A percentile compares a stretch with the other conserved stretches of the same genome.
Conservation (phyloP, 495 filamentous ascomycete genomes). For the Penicillium cinerascens region DNA sequence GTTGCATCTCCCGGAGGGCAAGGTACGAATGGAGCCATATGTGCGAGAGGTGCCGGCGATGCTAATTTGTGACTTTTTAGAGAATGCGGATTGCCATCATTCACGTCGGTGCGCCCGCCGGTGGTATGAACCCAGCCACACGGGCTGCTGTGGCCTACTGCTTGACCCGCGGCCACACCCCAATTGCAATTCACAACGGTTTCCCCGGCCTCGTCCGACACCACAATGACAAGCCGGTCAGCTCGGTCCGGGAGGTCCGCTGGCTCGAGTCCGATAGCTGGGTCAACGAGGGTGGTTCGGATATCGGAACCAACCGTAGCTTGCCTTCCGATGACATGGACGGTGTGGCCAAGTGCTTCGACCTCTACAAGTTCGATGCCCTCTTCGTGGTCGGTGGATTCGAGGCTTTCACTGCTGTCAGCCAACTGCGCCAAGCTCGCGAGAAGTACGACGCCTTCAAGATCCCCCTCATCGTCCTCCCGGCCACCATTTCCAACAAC, state of each 20-base stretch:
- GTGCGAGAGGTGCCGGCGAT: too few species aligned
- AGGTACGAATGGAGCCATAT: too few species aligned
- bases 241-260: constrained; percentile 75
- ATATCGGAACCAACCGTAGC: constrained; percentile 96
- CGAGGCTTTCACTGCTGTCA: constrained; percentile 91
- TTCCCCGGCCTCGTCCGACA: constrained; percentile 94
- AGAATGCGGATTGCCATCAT: constrained; percentile 92
- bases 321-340: constrained; percentile 80
- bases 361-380: constrained; percentile 82
- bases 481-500: constrained; percentile 98
- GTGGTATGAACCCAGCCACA: constrained; percentile 97
- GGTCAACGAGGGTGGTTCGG: constrained; percentile 94
- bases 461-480: constrained; percentile 88
- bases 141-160: constrained; percentile 96
- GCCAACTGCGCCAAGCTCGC: constrained; percentile 77
- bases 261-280: constrained; percentile 96
- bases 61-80: too few species aligned
- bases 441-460: constrained; percentile 76
- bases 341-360: constrained; percentile 78
- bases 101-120: constrained; percentile 96
- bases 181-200: constrained; percentile 91
- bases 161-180: constrained; percentile 84
- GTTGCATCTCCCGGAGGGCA: constrained; percentile 62
- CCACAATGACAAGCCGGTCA: constrained; percentile 73
- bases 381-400: constrained; percentile 94